Base-by-base conservation (phyloP, 257 asterid species). In the Craterostigma plantagineum region DNA sequence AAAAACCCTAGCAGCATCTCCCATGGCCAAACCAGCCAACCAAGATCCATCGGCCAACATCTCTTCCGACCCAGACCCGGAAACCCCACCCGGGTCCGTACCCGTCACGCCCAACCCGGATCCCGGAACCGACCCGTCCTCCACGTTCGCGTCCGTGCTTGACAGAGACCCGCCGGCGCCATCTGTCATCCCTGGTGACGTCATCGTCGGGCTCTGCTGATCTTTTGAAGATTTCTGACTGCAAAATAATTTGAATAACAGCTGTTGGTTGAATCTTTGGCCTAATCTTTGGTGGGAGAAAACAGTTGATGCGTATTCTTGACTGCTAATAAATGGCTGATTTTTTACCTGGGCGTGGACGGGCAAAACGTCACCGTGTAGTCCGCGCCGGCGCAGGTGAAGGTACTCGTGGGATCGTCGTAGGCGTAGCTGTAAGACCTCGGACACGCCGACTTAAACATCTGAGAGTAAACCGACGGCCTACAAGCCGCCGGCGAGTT, bases 141-240 rank as follows among this genome's bases (percentile, higher is more conserved):
- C n/a, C n/a, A 40, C 15, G 44, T 40, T 40, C 44, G 16, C 15
- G n/a, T 11, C 44, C 15, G 44, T 11, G 4, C 44, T 18, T 40
- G 44, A 13, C 1, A 13, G 16, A 5, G 44, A 40, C 14, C 44
- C 44, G 14, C 7, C 16, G 14, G 44, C 16, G 15, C 15, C 9
- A 11, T n/a, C n/a, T n/a, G 11, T 40, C 7, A 1, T n/a, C 14
- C 16, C 44, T n/a, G 44, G 44, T 40, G 44, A 9, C 44, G 44
- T 13, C 44, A 40, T 0, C 15, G 14, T 40, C 4, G 44, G 14
- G 16, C 4, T 40, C 15, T 16, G 15, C n/a, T n/a, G n/a, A 34
- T 34, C 37, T 11, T 11, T 34, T 38, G 43, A 38, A 4, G 43
- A 38, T 38, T 38, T 38, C 43, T 38, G 43, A 38, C 43, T 38